phyloP scores from a whole-genome alignment of 495 filamentous ascomycete genomes.

The Mytilinidion resinicola region DNA sequence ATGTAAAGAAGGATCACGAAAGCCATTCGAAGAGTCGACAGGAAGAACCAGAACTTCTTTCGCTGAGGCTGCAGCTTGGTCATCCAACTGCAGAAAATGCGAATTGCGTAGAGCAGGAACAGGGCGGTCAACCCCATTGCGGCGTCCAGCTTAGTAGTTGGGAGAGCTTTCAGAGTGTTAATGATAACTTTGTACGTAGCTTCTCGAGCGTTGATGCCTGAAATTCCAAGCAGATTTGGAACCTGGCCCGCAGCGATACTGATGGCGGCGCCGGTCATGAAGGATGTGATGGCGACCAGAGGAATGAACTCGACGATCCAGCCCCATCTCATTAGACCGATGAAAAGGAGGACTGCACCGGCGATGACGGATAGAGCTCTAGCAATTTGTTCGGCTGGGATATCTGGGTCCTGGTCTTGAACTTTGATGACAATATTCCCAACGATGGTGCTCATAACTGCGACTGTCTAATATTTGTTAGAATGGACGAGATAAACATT shows the following conservation, averaged over 20 bases:
- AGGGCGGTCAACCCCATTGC: constrained; percentile 85
- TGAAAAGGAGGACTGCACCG: constrained; percentile 71
- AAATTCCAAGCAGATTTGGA: constrained; percentile 74
- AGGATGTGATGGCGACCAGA: constrained; percentile 81
- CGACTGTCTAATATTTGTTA: constrained; percentile 62
- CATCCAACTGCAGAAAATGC: constrained; percentile 55
- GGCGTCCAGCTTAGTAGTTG: constrained; percentile 63
- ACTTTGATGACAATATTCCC: constrained; percentile 70
- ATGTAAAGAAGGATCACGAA: constrained; percentile 94
- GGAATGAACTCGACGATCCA: constrained; percentile 97
- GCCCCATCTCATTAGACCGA: constrained; percentile 73
- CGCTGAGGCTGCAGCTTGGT: constrained; percentile 61
- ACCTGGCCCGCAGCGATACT: constrained; percentile 85
- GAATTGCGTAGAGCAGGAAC: constrained; percentile 73
- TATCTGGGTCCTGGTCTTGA: constrained; percentile 49
- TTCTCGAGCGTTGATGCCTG: constrained; percentile 66
- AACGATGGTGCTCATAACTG: constrained; percentile 86
- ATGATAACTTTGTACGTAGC: constrained; percentile 82
- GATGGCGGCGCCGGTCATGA: constrained; percentile 96
- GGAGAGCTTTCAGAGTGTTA: constrained; percentile 73
- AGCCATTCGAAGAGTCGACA: constrained; percentile 79
- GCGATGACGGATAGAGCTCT: constrained; percentile 71
- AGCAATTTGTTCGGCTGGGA: constrained; percentile 58
- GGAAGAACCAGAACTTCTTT: constrained; percentile 78
- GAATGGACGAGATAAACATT: constrained; percentile 6